These are phyloP conservation scores for Eutrema heterophyllum DNA, from an alignment of 345 rosid genomes.

Conservation along the genomic window DNA sequence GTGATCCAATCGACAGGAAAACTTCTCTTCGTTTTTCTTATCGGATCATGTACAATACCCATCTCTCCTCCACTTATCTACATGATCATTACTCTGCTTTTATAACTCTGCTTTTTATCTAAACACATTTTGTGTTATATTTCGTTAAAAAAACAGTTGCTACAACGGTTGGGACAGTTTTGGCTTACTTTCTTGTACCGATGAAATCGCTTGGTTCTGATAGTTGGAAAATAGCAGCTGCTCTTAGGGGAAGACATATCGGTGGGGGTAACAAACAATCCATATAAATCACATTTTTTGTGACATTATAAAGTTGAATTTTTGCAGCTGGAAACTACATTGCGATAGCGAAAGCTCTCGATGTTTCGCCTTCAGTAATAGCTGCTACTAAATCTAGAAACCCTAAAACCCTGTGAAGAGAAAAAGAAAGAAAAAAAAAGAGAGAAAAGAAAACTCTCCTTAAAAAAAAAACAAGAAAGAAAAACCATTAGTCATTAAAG, in stretches of 20 bases:
- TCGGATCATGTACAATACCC: constrained; percentile 50
- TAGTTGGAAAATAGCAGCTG: constrained; percentile 80
- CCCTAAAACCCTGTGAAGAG: no score
- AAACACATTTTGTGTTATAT: neutral
- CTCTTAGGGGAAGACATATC: constrained; percentile 77
- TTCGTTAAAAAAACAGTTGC: constrained; percentile 37
- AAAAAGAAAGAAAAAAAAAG: no score
- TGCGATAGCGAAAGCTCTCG: constrained; percentile 60
- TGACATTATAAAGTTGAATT: neutral
- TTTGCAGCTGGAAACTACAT: constrained; percentile 63
- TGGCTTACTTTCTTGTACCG: constrained; percentile 64
- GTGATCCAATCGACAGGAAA: constrained; percentile 58
- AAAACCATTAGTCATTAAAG: neutral
- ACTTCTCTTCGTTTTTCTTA: constrained; percentile 28
- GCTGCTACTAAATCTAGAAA: constrained; percentile 28
- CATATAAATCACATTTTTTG: neutral
- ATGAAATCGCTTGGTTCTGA: constrained; percentile 69
- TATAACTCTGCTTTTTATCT: neutral
- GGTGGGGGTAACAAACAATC: constrained; percentile 46
- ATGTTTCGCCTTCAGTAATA: constrained; percentile 47
- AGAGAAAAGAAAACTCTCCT: no score
- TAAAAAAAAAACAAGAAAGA: no score
- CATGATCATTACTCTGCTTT: neutral
- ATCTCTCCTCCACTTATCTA: neutral
- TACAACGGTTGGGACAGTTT: constrained; percentile 53